Evolutionary conservation across 306 rosid genomes (phyloP).

Genomic region (Inga laurina): DNA sequence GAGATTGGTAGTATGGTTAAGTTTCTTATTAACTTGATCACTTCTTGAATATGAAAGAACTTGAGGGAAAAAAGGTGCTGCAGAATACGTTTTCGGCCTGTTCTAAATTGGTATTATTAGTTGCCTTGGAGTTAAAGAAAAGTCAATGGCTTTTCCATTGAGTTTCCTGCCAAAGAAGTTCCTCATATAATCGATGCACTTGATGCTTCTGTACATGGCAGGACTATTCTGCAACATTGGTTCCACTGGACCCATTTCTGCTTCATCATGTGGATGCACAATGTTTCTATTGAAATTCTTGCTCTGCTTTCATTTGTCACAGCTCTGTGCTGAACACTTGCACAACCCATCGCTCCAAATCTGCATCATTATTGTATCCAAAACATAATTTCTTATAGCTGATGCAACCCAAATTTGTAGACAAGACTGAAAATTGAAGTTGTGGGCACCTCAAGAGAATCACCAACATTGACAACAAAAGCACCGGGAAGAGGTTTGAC

Average conservation of each 20-base stretch:
- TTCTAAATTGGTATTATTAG: background rate
- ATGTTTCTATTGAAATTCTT: background rate
- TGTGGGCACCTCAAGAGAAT: conserved; percentile 16
- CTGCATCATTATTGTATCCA: background rate
- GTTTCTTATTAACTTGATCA: background rate
- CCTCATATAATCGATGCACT: background rate
- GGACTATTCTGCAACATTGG: background rate
- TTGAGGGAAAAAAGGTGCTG: background rate
- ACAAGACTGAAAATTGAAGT: background rate
- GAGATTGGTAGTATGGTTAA: background rate
- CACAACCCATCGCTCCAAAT: background rate
- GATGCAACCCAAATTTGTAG: background rate
- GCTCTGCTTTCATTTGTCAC: conserved; percentile 1
- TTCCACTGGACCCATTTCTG: conserved; percentile 3
- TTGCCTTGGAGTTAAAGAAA: background rate
- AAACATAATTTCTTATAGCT: background rate
- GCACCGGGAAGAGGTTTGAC: conserved; percentile 15
- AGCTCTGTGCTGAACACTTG: conserved; percentile 2
- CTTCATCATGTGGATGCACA: background rate
- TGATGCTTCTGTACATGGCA: background rate
- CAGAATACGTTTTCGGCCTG: background rate
- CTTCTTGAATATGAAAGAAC: background rate
- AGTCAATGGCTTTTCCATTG: background rate
- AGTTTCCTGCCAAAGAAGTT: background rate
- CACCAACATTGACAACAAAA: background rate